phyloP scores from a whole-genome alignment of 495 filamentous ascomycete genomes.

The Echria macrotheca region DNA sequence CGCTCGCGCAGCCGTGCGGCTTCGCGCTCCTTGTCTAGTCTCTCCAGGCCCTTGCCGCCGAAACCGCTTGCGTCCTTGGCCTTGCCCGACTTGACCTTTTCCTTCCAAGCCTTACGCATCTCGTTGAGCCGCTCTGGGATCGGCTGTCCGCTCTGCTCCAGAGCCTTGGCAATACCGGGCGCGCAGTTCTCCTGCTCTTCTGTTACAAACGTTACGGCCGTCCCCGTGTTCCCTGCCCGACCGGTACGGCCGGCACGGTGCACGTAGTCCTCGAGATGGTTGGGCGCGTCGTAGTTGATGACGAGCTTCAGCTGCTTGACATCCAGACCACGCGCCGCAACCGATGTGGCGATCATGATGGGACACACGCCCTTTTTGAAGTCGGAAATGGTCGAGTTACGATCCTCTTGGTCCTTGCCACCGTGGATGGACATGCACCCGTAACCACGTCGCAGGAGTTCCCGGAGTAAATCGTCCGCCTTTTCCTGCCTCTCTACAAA shows the following conservation, averaged over 20 bases:
- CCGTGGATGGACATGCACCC: slow-evolving; percentile 96
- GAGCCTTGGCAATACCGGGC: slow-evolving; percentile 82
- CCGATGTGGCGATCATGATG: slow-evolving; percentile 88
- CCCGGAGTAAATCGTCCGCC: slow-evolving; percentile 75
- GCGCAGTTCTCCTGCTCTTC: slow-evolving; percentile 87
- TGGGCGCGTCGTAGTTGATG: slow-evolving; percentile 94
- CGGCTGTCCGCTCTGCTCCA: slow-evolving; percentile 82
- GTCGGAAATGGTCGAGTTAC: slow-evolving; percentile 88
- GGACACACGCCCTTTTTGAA: slow-evolving; percentile 91
- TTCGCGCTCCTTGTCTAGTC: slow-evolving; percentile 84
- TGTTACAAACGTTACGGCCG: slow-evolving; percentile 90
- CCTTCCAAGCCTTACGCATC: slow-evolving; percentile 62
- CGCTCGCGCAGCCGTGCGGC: slow-evolving; percentile 77
- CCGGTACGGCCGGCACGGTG: slow-evolving; percentile 94
- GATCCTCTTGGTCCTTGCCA: slow-evolving; percentile 91
- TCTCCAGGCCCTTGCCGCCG: slow-evolving; percentile 90
- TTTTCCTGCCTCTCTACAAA: slow-evolving; percentile 96
- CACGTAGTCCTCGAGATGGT: slow-evolving; percentile 97
- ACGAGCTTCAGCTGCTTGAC: slow-evolving; percentile 96
- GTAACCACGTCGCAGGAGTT: slow-evolving; percentile 83
- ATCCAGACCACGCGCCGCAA: slow-evolving; percentile 91
- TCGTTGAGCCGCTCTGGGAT: slow-evolving; percentile 62
- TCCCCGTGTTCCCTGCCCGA: slow-evolving; percentile 89
- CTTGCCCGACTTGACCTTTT: slow-evolving; percentile 89
- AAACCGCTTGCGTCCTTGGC: slow-evolving; percentile 86